Conservation (phyloP, 306 rosid genomes). For the Lotus japonicus region DNA sequence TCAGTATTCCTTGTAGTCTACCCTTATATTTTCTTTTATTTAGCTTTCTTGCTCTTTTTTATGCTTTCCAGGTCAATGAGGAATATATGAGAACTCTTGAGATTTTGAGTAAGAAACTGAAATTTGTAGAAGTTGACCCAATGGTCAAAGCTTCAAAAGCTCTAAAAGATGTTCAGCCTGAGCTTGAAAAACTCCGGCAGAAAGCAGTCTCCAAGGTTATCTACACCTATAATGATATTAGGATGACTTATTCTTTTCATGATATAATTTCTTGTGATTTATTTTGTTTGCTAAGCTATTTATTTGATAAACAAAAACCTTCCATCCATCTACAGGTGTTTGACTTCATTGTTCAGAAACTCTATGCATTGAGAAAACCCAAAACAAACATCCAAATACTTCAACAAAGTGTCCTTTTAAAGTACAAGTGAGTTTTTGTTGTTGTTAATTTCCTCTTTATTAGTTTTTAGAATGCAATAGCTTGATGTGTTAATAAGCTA, state of each 20-base stretch:
- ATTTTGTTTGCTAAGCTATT: not conserved
- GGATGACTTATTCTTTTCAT: not conserved
- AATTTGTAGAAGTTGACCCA: constrained; percentile 80
- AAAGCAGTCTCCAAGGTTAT: constrained; percentile 92
- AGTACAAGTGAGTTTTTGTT: constrained; percentile 76
- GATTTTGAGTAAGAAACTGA: constrained; percentile 82
- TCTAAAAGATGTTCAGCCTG: constrained; percentile 93
- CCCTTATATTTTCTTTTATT: not conserved
- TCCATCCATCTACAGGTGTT: constrained; percentile 56
- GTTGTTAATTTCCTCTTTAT: not conserved
- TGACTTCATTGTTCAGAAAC: constrained; percentile 97
- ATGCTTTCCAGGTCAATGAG: constrained; percentile 73
- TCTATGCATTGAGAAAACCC: constrained; percentile 88
- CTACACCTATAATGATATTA: not conserved
- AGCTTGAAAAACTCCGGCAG: constrained; percentile 92
- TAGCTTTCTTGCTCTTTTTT: constrained; percentile 17
- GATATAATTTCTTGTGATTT: not conserved
- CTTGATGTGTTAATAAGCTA: constrained; percentile 1
- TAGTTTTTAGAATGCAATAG: not conserved
- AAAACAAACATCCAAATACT: constrained; percentile 98
- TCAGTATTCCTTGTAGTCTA: not conserved
- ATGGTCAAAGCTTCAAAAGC: constrained; percentile 91
- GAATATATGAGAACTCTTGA: constrained; percentile 93
- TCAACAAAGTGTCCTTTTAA: constrained; percentile 92
- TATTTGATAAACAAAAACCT: not conserved